phyloP scores from a whole-genome alignment of 164 flowering plant species.

The Warburgia ugandensis region DNA sequence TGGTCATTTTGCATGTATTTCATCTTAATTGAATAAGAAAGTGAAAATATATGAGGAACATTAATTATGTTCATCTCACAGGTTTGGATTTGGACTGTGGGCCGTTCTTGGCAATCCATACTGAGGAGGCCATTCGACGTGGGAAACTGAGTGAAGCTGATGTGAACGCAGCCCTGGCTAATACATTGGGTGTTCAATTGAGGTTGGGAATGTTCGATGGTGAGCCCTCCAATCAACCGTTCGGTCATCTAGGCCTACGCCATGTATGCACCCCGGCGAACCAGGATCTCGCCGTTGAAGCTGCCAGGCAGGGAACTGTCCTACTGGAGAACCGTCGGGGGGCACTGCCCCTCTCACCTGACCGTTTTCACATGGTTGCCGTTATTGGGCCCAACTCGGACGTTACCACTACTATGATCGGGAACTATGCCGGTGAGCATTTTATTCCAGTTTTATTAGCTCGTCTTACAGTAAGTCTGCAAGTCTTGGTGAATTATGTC shows the following conservation, averaged over 20 bases:
- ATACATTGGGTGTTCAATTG: constrained; percentile 74
- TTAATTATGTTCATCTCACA: too few relatives aligned
- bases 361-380: constrained; percentile 49
- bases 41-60: too few relatives aligned
- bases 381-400: constrained; percentile 83
- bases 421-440: constrained; percentile 72
- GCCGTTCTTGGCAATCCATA: constrained; percentile 58
- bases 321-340: constrained; percentile 60
- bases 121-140: constrained; percentile 44
- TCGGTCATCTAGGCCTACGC: constrained; percentile 49
- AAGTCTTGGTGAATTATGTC: too few relatives aligned
- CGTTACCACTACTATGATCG: constrained; percentile 77
- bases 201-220: constrained; percentile 93
- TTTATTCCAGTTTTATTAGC: too few relatives aligned
- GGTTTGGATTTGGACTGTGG: constrained; percentile 94
- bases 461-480: too few relatives aligned
- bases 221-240: constrained; percentile 46
- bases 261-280: constrained; percentile 62
- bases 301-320: constrained; percentile 88
- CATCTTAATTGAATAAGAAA: neutral
- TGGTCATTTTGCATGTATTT: too few relatives aligned
- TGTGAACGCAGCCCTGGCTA: constrained; percentile 45
- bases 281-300: constrained; percentile 78
- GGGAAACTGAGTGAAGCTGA: constrained; percentile 49
- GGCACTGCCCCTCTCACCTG: constrained; percentile 45